phyloP scores from a whole-genome alignment of 2,329 filamentous ascomycete genomes.

The Arthrobotrys musiformis region DNA sequence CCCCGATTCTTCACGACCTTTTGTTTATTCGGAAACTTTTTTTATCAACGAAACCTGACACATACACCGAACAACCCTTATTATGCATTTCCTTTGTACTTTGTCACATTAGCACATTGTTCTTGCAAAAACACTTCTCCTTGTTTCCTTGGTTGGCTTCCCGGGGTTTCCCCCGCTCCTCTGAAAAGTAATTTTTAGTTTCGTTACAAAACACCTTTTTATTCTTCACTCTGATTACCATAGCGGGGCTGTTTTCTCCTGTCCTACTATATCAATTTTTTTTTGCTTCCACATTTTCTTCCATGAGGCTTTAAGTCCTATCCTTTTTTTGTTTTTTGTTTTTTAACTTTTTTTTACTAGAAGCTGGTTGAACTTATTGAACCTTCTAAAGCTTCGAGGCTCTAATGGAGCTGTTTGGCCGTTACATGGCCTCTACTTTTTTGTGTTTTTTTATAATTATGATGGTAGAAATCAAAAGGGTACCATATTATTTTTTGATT shows the following conservation, averaged over 20 bases:
- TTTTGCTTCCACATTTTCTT: background rate
- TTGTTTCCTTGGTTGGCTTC: background rate
- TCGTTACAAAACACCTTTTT: background rate
- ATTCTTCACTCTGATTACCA: conserved; percentile 8
- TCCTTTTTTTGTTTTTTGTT: background rate
- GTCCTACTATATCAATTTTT: background rate
- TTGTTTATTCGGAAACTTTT: conserved; percentile 23
- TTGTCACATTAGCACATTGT: conserved; percentile 20
- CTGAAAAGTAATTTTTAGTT: conserved; percentile 25
- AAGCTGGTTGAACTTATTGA: background rate
- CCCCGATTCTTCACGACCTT: conserved; percentile 53
- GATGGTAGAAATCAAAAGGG: conserved; percentile 16
- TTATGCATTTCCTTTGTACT: conserved; percentile 2
- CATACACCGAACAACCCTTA: conserved; percentile 21
- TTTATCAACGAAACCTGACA: conserved; percentile 53
- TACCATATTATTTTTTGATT: background rate
- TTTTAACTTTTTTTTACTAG: background rate
- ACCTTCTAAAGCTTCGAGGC: background rate
- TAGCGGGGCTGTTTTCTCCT: background rate
- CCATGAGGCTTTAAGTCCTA: background rate
- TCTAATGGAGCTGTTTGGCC: background rate
- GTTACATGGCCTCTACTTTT: background rate
- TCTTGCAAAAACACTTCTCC: conserved; percentile 2
- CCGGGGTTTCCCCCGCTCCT: background rate
- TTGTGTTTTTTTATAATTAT: conserved; percentile 3